Evolutionary conservation across 1,139 yeast species (phyloP).

Genomic region (Nakaseomyces sp.): DNA sequence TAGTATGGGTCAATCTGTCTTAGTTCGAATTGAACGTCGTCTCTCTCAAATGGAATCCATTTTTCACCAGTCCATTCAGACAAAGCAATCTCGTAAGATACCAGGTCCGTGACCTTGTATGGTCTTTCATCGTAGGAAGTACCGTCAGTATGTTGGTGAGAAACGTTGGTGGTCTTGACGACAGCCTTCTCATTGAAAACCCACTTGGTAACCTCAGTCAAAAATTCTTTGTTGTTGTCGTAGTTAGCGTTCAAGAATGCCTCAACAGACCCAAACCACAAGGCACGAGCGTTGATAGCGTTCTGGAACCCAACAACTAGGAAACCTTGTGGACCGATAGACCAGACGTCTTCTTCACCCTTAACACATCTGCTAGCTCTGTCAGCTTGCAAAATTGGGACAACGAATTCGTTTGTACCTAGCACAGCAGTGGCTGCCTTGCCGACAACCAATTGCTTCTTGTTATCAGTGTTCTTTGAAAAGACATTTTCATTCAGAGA

Average conservation of each 20-base stretch:
- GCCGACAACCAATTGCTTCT: conserved; percentile 29
- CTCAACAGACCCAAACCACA: conserved; percentile 68
- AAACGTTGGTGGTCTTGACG: conserved; percentile 46
- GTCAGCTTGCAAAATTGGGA: conserved; percentile 67
- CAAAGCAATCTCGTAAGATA: conserved; percentile 55
- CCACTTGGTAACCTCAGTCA: conserved; percentile 61
- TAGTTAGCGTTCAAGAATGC: conserved; percentile 37
- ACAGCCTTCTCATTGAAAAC: conserved; percentile 61
- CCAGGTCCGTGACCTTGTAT: conserved; percentile 69
- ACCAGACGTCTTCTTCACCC: conserved; percentile 56
- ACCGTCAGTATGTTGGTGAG: conserved; percentile 40
- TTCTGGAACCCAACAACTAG: conserved; percentile 79
- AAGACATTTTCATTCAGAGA: conserved; percentile 20
- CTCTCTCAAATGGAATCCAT: conserved; percentile 61
- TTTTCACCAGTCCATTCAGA: conserved; percentile 50
- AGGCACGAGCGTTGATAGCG: conserved; percentile 64
- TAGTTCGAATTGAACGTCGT: conserved; percentile 71
- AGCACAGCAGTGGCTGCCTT: conserved; percentile 47
- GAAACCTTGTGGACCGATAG: conserved; percentile 72
- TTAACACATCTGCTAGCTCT: conserved; percentile 49
- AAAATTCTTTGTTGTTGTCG: conserved; percentile 30
- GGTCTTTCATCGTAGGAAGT: conserved; percentile 39
- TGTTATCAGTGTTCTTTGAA: conserved; percentile 13
- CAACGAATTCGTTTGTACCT: conserved; percentile 51
- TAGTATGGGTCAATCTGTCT: conserved; percentile 94